phyloP scores from a whole-genome alignment of 495 filamentous ascomycete species.

The Podospora conica region DNA sequence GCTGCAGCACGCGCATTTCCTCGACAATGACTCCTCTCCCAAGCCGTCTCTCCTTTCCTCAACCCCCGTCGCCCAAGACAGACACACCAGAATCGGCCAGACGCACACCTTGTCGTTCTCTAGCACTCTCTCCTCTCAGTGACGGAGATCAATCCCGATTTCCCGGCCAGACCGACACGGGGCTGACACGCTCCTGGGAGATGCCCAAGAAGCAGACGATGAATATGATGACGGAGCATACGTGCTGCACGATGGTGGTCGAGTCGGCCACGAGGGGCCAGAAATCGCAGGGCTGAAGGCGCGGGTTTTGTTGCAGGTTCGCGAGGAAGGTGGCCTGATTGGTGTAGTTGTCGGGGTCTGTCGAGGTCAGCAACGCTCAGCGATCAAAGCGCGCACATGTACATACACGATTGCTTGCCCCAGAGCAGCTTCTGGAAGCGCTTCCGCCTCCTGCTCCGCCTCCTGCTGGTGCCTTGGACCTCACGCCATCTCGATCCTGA shows the following conservation, averaged over 20 bases:
- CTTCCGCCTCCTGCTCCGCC: constrained; percentile 52
- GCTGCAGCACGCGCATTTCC: too few species aligned
- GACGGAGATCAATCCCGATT: too few species aligned
- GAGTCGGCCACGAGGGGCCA: constrained; percentile 94
- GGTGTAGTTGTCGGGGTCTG: constrained; percentile 97
- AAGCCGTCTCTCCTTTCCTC: too few species aligned
- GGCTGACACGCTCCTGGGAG: constrained; percentile 73
- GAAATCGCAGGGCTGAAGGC: constrained; percentile 92
- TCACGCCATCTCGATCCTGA: constrained; percentile 22
- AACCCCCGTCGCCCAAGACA: too few species aligned
- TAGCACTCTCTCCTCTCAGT: too few species aligned
- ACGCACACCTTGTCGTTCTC: too few species aligned
- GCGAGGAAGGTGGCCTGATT: constrained; percentile 94
- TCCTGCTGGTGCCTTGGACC: constrained; percentile 32
- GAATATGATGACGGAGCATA: constrained; percentile 90
- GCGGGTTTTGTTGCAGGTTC: constrained; percentile 90
- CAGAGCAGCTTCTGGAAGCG: constrained; percentile 94
- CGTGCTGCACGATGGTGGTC: constrained; percentile 94
- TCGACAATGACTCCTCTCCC: too few species aligned
- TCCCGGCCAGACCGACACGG: constrained; percentile 78
- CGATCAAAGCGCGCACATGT: not conserved
- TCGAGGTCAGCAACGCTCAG: not conserved
- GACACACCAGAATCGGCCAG: too few species aligned
- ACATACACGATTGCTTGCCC: constrained; percentile 89
- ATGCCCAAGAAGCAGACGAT: constrained; percentile 93